Conservation (phyloP, 148 eudicot genomes). For the Chenopodium berlandieri region DNA sequence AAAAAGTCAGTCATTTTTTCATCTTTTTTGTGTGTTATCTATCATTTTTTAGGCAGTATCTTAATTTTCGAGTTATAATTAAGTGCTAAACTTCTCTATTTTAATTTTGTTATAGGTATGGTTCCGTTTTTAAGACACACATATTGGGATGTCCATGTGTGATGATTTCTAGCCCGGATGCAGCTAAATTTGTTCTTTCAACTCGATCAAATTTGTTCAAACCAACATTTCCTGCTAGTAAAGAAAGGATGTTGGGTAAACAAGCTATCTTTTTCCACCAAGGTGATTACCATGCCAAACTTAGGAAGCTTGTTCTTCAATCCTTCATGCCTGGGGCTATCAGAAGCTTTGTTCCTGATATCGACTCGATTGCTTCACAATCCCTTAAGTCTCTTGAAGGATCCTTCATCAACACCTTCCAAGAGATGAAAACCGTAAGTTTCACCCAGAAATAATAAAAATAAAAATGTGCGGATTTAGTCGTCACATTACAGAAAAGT, state of each 20-base stretch:
- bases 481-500: background rate
- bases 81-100: conserved; percentile 1
- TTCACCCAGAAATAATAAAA: background rate
- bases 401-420: conserved; percentile 62
- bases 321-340: conserved; percentile 75
- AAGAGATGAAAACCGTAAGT: conserved; percentile 84
- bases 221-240: conserved; percentile 97
- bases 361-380: conserved; percentile 55
- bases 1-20: conserved; percentile 55
- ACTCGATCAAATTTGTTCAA: conserved; percentile 74
- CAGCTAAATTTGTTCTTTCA: conserved; percentile 64
- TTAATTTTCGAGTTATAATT: background rate
- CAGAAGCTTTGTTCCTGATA: conserved; percentile 42
- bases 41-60: background rate
- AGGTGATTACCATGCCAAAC: conserved; percentile 72
- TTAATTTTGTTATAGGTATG: conserved; percentile 50
- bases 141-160: conserved; percentile 89
- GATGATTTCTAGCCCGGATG: conserved; percentile 88
- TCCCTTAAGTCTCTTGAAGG: conserved; percentile 53
- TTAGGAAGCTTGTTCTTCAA: conserved; percentile 70
- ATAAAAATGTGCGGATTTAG: background rate
- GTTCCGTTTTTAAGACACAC: conserved; percentile 79
- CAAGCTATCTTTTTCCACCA: conserved; percentile 91
- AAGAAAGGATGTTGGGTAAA: conserved; percentile 91
- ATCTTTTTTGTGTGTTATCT: background rate